phyloP scores from a whole-genome alignment of 2,329 filamentous ascomycete genomes.

The Talaromyces sp. region DNA sequence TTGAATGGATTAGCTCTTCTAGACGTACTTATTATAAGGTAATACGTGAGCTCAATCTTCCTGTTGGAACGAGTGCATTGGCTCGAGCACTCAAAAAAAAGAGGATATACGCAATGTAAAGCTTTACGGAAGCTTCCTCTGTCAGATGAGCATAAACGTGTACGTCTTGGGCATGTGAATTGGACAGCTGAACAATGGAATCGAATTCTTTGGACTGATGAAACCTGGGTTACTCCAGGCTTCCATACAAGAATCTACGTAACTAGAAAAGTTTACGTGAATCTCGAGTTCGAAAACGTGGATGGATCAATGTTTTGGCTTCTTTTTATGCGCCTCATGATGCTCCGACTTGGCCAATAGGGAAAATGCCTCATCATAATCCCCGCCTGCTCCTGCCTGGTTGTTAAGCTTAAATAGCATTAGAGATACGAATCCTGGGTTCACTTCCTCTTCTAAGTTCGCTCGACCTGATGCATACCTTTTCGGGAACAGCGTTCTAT shows the following conservation, averaged over 20 bases:
- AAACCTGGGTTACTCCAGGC: constrained; percentile 15
- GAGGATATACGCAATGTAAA: not conserved
- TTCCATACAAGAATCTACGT: constrained; percentile 14
- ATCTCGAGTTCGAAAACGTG: not conserved
- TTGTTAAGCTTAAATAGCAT: no score
- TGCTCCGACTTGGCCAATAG: no score
- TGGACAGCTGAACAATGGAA: not conserved
- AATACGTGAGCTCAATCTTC: constrained; percentile 15
- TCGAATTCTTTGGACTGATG: constrained; percentile 3
- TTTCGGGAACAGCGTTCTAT: no score
- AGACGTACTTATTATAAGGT: constrained; percentile 16
- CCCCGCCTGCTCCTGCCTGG: no score
- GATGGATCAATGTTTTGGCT: not conserved
- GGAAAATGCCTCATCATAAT: no score
- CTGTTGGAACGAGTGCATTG: constrained; percentile 1
- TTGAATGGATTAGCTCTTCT: constrained; percentile 17
- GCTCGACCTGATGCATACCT: no score
- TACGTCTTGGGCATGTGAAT: constrained; percentile 5
- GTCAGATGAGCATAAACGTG: constrained; percentile 11
- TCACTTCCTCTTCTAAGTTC: no score
- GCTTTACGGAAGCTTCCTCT: constrained; percentile 16
- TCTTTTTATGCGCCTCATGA: not conserved
- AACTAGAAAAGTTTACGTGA: constrained; percentile 9
- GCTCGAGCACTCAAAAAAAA: not conserved
- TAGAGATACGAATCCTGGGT: no score